Evolutionary conservation across 2,329 filamentous ascomycete species (phyloP).

Genomic region (Nothomitra cinnamomea): DNA sequence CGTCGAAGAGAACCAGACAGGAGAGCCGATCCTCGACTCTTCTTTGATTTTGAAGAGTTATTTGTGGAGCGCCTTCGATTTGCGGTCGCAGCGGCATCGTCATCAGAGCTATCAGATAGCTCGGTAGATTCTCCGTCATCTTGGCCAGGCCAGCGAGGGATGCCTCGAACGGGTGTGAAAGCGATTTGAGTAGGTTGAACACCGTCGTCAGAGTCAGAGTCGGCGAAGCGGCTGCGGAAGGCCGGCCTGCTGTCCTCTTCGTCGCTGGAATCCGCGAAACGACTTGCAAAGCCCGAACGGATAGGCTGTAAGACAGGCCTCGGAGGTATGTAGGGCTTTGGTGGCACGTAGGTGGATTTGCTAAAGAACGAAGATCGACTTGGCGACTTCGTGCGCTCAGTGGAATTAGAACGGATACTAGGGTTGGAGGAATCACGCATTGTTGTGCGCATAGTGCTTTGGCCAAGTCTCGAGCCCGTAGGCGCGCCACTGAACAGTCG

Average conservation of each 20-base stretch:
- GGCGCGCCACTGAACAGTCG: conserved; percentile 22
- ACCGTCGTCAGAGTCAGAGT: conserved; percentile 34
- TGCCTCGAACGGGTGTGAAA: conserved; percentile 38
- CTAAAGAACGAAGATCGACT: conserved; percentile 22
- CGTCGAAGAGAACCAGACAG: conserved; percentile 16
- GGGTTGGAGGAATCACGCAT: conserved; percentile 19
- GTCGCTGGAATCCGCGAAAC: conserved; percentile 58
- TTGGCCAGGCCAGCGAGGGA: conserved; percentile 34
- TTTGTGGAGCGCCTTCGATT: not conserved
- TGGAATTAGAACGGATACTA: conserved; percentile 1
- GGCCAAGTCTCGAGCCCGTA: conserved; percentile 14
- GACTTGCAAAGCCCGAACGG: conserved; percentile 29
- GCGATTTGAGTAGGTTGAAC: conserved; percentile 20
- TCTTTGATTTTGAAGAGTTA: not conserved
- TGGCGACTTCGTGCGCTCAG: conserved; percentile 4
- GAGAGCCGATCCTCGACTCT: conserved; percentile 6
- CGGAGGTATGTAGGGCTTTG: conserved; percentile 16
- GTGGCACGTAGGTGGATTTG: conserved; percentile 19
- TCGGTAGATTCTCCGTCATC: conserved; percentile 46
- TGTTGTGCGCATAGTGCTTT: conserved; percentile 27
- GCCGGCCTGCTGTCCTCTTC: conserved; percentile 23
- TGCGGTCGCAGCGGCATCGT: conserved; percentile 6
- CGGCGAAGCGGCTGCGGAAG: conserved; percentile 31
- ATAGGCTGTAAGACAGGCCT: not conserved
- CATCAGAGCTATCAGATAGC: conserved; percentile 42